These are phyloP conservation scores for Prunus davidiana DNA, from an alignment of 306 rosid genomes.

Conservation along the genomic window DNA sequence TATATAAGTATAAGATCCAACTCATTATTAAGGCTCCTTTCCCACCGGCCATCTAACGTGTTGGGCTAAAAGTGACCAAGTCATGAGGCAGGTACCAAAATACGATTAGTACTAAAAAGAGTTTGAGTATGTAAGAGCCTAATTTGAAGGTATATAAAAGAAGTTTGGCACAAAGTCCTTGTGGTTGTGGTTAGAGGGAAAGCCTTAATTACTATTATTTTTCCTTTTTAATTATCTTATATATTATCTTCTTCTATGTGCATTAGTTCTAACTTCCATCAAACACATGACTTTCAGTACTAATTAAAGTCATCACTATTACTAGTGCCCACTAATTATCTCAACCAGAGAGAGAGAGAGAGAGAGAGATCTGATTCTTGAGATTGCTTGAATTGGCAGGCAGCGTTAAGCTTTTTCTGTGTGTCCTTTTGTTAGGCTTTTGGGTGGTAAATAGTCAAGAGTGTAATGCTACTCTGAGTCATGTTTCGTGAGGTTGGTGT, in stretches of 20 bases:
- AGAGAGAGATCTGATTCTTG: background rate
- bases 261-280: background rate
- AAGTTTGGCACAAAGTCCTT: slow-evolving; percentile 8
- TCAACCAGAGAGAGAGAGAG: background rate
- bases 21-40: background rate
- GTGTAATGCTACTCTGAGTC: background rate
- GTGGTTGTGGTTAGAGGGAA: background rate
- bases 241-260: background rate
- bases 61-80: background rate
- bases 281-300: background rate
- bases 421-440: background rate
- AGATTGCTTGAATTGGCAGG: slow-evolving; percentile 3
- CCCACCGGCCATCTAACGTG: background rate
- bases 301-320: background rate
- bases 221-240: background rate
- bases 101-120: background rate
- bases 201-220: background rate
- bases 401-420: background rate
- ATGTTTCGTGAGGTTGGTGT: background rate
- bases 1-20: background rate
- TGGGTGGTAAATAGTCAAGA: background rate
- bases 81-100: background rate
- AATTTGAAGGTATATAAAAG: background rate
- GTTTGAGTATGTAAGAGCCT: background rate
- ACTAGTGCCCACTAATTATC: slow-evolving; percentile 1